Percentiles rank a stretch among this genome's conserved stretches.
Conservation (phyloP, 371 early-diverging fungal genomes). For the Smittium culicis region DNA sequence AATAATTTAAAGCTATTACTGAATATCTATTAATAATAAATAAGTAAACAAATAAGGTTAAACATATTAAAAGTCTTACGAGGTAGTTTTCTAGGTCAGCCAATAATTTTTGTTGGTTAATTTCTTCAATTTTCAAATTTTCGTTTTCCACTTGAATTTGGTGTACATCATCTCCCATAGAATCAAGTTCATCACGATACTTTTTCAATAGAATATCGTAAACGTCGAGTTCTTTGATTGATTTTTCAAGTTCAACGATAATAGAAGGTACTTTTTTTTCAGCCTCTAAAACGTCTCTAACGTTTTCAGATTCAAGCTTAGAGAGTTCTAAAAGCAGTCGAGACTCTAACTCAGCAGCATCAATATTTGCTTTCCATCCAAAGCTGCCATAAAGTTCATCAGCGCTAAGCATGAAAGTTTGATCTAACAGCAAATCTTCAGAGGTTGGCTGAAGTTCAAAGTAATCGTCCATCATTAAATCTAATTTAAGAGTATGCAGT, state of each 20-base stretch:
- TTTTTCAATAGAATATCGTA: constrained; percentile 75
- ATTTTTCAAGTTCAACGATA: constrained; percentile 61
- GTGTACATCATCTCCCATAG: constrained; percentile 89
- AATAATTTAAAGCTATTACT: no score
- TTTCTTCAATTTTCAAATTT: constrained; percentile 69
- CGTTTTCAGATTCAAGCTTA: constrained; percentile 52
- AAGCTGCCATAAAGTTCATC: constrained; percentile 48
- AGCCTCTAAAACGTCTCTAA: constrained; percentile 82
- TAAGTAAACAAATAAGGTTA: no score
- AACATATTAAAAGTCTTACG: neutral
- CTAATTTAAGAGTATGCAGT: no score
- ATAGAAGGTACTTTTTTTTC: constrained; percentile 72
- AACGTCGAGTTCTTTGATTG: constrained; percentile 56
- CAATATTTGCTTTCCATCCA: constrained; percentile 50
- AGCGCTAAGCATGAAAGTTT: constrained; percentile 38
- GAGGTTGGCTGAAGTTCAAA: neutral
- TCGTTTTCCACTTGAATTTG: constrained; percentile 86
- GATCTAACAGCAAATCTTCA: constrained; percentile 35
- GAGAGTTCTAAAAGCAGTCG: constrained; percentile 45
- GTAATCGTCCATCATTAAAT: neutral
- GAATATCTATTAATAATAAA: no score
- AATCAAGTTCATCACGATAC: constrained; percentile 78
- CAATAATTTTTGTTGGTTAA: constrained; percentile 71
- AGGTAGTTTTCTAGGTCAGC: constrained; percentile 50
- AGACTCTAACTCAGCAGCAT: constrained; percentile 51